Evolutionary conservation across 2,329 filamentous ascomycete species (phyloP).

Genomic region (Cephalotrichum gorgonifer): DNA sequence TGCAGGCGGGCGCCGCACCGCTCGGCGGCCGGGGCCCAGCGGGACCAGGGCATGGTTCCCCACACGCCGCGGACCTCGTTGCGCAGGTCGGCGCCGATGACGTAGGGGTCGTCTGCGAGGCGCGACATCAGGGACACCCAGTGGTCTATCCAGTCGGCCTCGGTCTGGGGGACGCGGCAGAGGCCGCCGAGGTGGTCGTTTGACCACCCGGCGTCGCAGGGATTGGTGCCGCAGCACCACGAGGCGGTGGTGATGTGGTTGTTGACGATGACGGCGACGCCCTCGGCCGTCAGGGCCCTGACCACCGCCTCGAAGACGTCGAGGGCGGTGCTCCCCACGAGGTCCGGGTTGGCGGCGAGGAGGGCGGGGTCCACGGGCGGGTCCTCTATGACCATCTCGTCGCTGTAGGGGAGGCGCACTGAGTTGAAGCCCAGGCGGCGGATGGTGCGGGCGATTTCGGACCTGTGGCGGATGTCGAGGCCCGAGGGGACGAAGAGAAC

Average conservation of each 20-base stretch:
- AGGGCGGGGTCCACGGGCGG: slow-evolving; percentile 39
- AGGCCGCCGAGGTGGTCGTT: slow-evolving; percentile 52
- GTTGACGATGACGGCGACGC: slow-evolving; percentile 56
- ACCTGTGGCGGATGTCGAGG: slow-evolving; percentile 52
- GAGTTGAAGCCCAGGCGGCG: slow-evolving; percentile 57
- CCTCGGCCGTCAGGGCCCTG: slow-evolving; percentile 47
- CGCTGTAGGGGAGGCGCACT: slow-evolving; percentile 57
- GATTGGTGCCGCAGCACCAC: slow-evolving; percentile 60
- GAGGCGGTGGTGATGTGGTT: slow-evolving; percentile 60
- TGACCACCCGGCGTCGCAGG: slow-evolving; percentile 56
- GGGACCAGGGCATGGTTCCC: slow-evolving; percentile 58
- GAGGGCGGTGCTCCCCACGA: slow-evolving; percentile 44
- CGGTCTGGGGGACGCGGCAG: slow-evolving; percentile 52
- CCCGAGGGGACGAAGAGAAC: slow-evolving; percentile 55
- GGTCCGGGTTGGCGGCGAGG: slow-evolving; percentile 49
- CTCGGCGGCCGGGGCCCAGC: slow-evolving; percentile 56
- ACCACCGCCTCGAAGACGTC: slow-evolving; percentile 52
- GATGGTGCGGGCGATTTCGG: slow-evolving; percentile 49
- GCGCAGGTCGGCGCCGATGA: slow-evolving; percentile 56
- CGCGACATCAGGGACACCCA: slow-evolving; percentile 56
- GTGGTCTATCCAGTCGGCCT: slow-evolving; percentile 55
- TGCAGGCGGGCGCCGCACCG: slow-evolving; percentile 51
- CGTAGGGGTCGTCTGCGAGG: slow-evolving; percentile 46
- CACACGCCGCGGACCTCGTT: slow-evolving; percentile 61
- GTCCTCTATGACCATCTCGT: slow-evolving; percentile 55